Evolutionary conservation across 148 eudicot genomes (phyloP), one percentile per base, ranked within the genome.

Genomic region (Chenopodium album): DNA sequence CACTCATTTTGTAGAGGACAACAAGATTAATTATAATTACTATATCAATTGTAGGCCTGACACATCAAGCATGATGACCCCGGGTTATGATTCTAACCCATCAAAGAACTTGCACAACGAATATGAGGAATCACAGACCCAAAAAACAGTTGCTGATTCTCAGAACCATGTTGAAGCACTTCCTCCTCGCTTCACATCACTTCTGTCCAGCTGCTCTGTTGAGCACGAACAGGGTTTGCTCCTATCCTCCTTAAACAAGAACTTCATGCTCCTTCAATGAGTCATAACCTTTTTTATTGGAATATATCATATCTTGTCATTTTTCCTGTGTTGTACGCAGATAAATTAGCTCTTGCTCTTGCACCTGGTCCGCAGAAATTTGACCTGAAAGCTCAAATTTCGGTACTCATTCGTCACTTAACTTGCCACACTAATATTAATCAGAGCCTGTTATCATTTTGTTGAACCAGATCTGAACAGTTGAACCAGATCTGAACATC

Each of bases 181-280:
- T 84, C 97, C 98, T 82, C 97, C 94, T 37, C 86, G 94, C 78
- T 94, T 94, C 87, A 87, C 88, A 2, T 88, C 97, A 22, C 86
- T 92, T 68, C 79, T 91, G 88, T 90, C 86, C 79, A 88, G 84
- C 83, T 90, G 92, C 82, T 78, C 76, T 80, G 85, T 91, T 81
- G 87, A 78, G 65, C 72, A 29, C 22, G 84, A 86, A 60, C 78
- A 88, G 80, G 92, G 97, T 91, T 86, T 12, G 31, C n/a, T 56
- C 28, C 32, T 59, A 41, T 19, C 22, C 37, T 72, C 52, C 13
- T 67, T n/a, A 81, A 77, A 41, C 63, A 71, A 29, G 9, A 77
- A 64, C 48, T 80, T 77, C 73, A 72, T 65, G 13, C 44, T 66
- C 14, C 29, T 64, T 83, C 28, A 75, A 7, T 9, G 32, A 44